Base-by-base conservation (phyloP, 768 basidiomycete species). In the Omphalotus guepiniiformis region DNA sequence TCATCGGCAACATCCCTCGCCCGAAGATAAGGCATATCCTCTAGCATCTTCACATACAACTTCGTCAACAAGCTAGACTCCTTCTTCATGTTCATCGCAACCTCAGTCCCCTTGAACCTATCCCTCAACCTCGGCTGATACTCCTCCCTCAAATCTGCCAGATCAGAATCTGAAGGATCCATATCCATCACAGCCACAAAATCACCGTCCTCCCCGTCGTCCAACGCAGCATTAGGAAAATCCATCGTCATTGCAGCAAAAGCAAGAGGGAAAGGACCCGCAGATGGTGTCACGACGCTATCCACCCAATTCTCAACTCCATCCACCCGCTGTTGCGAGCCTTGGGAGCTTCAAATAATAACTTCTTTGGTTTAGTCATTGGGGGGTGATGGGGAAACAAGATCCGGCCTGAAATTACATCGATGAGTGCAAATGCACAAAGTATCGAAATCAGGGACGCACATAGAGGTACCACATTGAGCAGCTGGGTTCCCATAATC, bases 401-500 rank as follows among this genome's bases (percentile, higher is more conserved):
- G 59, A 7, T 76, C 74, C 22, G 78, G 78, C 75, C 77, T 79
- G 46, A 35, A 21, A 22, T 12, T n/a, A n/a, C 22, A 39, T 37
- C 44, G 48, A 35, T 56, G 34, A 30, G 39, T 39, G 26, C 39
- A 46, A 35, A 35, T 41, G 21, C 6, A 25, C 9, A 18, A 49
- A 27, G n/a, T 40, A 36, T 28, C 48, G 26, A 43, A 50, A 4
- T 41, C 19, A n/a, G n/a, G n/a, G n/a, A 66, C 80, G 52, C 61
- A 94, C 93, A 97, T 85, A 0, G 93, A 94, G 7, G 94, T 97
- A 22, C 94, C 94, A 58, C 93, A 94, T 58, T 83, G 88, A 4
- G 92, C 87, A 1, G 94, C 93, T 29, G 94, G 85, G 58, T 95
- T 96, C 94, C 94, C 93, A 99, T 94, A 65, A 99, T 98, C 63